A percentile compares a stretch with the other conserved stretches of the same genome.
These are phyloP conservation scores for Pterula multifida DNA, from an alignment of 1,284 basidiomycete genomes.

Conservation along the genomic window DNA sequence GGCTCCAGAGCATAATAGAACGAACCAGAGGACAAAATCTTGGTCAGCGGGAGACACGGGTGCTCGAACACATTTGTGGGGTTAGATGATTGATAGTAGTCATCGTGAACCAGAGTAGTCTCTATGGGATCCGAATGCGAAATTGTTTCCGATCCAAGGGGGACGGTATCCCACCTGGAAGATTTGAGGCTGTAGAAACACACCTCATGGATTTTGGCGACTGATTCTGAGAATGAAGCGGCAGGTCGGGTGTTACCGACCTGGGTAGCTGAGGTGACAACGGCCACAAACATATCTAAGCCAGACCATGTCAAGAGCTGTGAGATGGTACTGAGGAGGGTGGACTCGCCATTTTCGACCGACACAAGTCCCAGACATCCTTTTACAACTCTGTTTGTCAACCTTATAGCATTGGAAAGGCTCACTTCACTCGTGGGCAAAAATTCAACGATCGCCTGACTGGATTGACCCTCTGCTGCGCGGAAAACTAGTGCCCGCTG, in stretches of 20 bases:
- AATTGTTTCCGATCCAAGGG: slow-evolving; percentile 34
- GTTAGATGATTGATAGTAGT: slow-evolving; percentile 29
- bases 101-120: slow-evolving; percentile 31
- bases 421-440: slow-evolving; percentile 63
- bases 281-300: slow-evolving; percentile 69
- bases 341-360: slow-evolving; percentile 46
- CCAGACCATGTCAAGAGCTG: slow-evolving; percentile 6
- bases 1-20: slow-evolving; percentile 87
- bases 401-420: slow-evolving; percentile 42
- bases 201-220: slow-evolving; percentile 69
- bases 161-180: slow-evolving; percentile 57
- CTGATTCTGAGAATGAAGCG: slow-evolving; percentile 41
- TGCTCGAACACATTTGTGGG: slow-evolving; percentile 62
- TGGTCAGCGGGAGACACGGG: slow-evolving; percentile 82
- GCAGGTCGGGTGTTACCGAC: slow-evolving; percentile 69
- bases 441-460: slow-evolving; percentile 76
- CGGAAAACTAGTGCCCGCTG: slow-evolving; percentile 59
- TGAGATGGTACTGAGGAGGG: background rate
- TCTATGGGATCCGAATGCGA: slow-evolving; percentile 42
- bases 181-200: slow-evolving; percentile 66
- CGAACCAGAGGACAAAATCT: slow-evolving; percentile 83
- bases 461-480: slow-evolving; percentile 38
- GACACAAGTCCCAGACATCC: slow-evolving; percentile 76
- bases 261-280: slow-evolving; percentile 65
- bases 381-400: slow-evolving; percentile 58